phyloP scores from a whole-genome alignment of 2,329 filamentous ascomycete species.

The Cytospora chrysosperma region DNA sequence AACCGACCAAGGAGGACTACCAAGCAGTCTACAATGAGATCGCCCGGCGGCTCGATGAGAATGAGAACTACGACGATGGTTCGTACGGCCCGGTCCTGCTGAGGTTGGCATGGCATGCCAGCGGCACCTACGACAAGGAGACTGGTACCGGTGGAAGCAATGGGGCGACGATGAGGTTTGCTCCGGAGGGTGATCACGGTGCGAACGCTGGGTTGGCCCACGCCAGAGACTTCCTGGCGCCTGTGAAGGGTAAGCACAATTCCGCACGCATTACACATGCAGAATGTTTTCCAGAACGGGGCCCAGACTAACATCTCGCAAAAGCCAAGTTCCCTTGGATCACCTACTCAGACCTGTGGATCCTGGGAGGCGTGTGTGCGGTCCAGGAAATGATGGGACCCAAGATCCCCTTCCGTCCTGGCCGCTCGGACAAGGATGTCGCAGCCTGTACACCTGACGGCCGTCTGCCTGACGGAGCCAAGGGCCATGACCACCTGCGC shows the following conservation, averaged over 20 bases:
- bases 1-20: constrained; percentile 80
- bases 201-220: constrained; percentile 87
- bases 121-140: constrained; percentile 85
- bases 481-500: constrained; percentile 80
- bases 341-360: constrained; percentile 95
- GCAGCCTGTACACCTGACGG: constrained; percentile 90
- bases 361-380: constrained; percentile 77
- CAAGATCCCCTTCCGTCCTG: constrained; percentile 81
- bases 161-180: constrained; percentile 95
- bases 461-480: constrained; percentile 68
- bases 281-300: background rate
- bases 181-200: constrained; percentile 83
- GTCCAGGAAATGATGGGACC: constrained; percentile 96
- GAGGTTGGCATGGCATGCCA: constrained; percentile 90
- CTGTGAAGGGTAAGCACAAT: constrained; percentile 68
- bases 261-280: background rate
- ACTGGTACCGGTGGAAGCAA: constrained; percentile 92
- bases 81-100: constrained; percentile 91
- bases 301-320: constrained; percentile 26
- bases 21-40: constrained; percentile 93
- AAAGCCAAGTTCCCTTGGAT: constrained; percentile 88
- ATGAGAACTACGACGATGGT: constrained; percentile 95
- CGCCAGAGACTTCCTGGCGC: constrained; percentile 90
- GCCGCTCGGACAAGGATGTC: constrained; percentile 76
- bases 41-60: constrained; percentile 75